Evolutionary conservation across 83 land plant species (phyloP).

Genomic region (Picea abies): DNA sequence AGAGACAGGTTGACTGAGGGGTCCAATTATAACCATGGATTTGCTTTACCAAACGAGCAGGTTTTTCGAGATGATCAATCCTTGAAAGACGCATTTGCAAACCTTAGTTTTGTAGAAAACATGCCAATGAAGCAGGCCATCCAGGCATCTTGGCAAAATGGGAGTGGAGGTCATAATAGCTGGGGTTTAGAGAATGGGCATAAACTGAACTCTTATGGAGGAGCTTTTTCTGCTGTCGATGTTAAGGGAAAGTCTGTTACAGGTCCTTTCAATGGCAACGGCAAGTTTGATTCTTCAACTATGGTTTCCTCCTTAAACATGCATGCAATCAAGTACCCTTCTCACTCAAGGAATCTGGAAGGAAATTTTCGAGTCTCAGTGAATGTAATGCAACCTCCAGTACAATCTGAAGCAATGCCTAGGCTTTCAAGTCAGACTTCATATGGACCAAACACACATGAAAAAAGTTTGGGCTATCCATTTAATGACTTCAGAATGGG

Average conservation of each 20-base stretch:
- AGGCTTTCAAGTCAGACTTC: background rate
- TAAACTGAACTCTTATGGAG: background rate
- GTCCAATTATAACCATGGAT: too few species aligned
- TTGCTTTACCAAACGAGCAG: too few species aligned
- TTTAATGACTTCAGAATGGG: background rate
- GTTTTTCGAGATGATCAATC: slow-evolving; percentile 10
- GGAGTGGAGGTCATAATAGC: slow-evolving; percentile 1
- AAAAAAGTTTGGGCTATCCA: background rate
- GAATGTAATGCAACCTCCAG: background rate
- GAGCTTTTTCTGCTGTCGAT: background rate
- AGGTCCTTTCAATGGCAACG: too few species aligned
- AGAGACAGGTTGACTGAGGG: too few species aligned
- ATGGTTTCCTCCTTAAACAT: slow-evolving; percentile 4
- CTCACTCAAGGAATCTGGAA: too few species aligned
- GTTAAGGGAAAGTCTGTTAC: background rate
- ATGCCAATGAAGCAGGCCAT: background rate
- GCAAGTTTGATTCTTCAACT: slow-evolving; percentile 16
- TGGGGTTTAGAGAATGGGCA: background rate
- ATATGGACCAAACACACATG: slow-evolving; percentile 4
- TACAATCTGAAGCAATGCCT: background rate
- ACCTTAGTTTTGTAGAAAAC: slow-evolving; percentile 12
- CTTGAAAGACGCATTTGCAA: slow-evolving; percentile 28
- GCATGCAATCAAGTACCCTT: background rate
- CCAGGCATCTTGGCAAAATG: slow-evolving; percentile 1
- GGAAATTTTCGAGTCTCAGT: background rate